Conservation (phyloP, 2,329 filamentous ascomycete species). For the Chrysoporthe deuterocubensis region DNA sequence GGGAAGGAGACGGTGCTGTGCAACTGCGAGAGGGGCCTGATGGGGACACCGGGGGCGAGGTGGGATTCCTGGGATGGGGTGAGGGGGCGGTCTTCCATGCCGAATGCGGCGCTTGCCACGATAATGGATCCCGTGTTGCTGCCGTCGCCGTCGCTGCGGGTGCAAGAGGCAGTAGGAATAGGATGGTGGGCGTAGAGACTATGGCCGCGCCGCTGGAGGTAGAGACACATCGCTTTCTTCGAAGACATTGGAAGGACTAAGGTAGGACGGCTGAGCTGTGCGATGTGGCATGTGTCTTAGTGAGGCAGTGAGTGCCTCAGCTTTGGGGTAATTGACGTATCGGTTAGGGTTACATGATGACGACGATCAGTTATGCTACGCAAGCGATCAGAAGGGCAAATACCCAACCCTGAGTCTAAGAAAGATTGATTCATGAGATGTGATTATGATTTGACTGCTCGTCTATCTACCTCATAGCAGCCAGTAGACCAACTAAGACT, state of each 20-base stretch:
- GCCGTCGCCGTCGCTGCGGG: neutral
- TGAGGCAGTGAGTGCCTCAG: neutral
- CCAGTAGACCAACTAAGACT: neutral
- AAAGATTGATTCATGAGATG: neutral
- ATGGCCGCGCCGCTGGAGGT: neutral
- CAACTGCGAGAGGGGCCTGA: neutral
- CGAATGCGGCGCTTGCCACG: neutral
- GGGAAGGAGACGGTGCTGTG: neutral
- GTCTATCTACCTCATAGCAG: neutral
- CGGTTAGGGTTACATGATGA: neutral
- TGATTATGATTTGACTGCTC: neutral
- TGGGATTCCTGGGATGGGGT: neutral
- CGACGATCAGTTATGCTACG: neutral
- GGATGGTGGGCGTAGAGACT: slow-evolving; percentile 2
- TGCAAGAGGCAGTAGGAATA: neutral
- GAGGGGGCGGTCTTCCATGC: neutral
- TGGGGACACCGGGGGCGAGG: neutral
- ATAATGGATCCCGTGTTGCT: neutral
- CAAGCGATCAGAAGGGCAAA: too few species aligned
- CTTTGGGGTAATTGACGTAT: neutral
- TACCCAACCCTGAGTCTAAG: neutral
- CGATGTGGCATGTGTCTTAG: neutral
- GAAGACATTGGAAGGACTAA: neutral
- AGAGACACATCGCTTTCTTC: neutral
- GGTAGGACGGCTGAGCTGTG: neutral